These are phyloP conservation scores for Candida pini DNA, from an alignment of 805 yeast genomes.

Conservation along the genomic window DNA sequence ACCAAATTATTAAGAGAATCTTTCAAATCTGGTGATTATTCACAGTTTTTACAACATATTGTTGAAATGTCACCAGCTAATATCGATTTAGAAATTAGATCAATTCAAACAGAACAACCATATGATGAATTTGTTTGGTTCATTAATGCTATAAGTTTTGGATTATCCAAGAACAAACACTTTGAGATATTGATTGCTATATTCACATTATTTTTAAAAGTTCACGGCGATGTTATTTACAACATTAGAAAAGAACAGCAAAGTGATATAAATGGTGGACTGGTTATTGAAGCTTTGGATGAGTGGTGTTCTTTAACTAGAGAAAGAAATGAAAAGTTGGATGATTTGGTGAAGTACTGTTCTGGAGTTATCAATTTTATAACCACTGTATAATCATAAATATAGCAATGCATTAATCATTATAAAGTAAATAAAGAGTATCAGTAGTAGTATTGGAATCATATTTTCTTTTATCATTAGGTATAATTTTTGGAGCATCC, in stretches of 20 bases:
- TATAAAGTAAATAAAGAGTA: too few relatives aligned
- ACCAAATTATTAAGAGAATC: slow-evolving; percentile 60
- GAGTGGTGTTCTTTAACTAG: slow-evolving; percentile 41
- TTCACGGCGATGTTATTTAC: slow-evolving; percentile 75
- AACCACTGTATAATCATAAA: slow-evolving; percentile 26
- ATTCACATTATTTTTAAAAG: slow-evolving; percentile 64
- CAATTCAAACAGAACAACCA: slow-evolving; percentile 64
- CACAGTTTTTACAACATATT: slow-evolving; percentile 49
- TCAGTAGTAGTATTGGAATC: too few relatives aligned
- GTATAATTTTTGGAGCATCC: slow-evolving; percentile 36
- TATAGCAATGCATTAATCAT: not conserved
- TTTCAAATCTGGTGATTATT: slow-evolving; percentile 33
- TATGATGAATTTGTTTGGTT: slow-evolving; percentile 60
- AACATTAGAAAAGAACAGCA: slow-evolving; percentile 14
- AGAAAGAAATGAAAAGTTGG: slow-evolving; percentile 44
- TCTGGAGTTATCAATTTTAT: slow-evolving; percentile 71
- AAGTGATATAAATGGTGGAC: slow-evolving; percentile 26
- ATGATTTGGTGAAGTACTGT: slow-evolving; percentile 69
- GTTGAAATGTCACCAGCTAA: slow-evolving; percentile 65
- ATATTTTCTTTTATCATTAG: not conserved
- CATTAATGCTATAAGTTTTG: slow-evolving; percentile 59
- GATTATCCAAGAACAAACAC: slow-evolving; percentile 50
- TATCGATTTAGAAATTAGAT: slow-evolving; percentile 82
- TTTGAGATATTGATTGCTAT: slow-evolving; percentile 80
- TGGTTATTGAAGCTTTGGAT: slow-evolving; percentile 36